Evolutionary conservation across 1,284 basidiomycete species (phyloP), one percentile per base, ranked within the genome.

Genomic region (Taiwanofungus camphoratus): DNA sequence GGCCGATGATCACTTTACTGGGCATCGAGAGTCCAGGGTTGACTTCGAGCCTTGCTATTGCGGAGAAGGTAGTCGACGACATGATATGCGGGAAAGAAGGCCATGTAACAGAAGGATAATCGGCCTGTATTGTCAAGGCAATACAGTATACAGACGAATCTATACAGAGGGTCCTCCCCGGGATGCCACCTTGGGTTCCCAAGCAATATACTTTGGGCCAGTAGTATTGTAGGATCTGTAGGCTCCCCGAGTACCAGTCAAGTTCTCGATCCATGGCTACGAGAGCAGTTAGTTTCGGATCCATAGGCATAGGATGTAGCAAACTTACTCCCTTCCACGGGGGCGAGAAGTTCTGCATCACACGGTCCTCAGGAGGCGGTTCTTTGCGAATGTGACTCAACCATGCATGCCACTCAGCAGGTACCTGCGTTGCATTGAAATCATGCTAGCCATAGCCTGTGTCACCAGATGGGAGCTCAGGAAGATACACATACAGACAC

Each of bases 361-460:
- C 67, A 0, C 72, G 61, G 59, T 96, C 94, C 52, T 85, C 71
- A 2, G 74, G 68, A 1, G 93, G 94, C 5, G 90, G 76, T 30
- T 82, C 76, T 53, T 81, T 76, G 37, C 93, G 87, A 58, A 94
- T 95, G 61, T 95, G 91, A n/a, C 75, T 73, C 22, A 96, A 65
- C 93, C 93, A 97, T 6, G 92, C 80, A 65, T 94, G 92, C 94
- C 94, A 96, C 65, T 93, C 92, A 2, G 92, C 77, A 23, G 92
- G 87, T 27, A 94, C 82, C 71, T 97, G 93, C 0, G 89, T 79
- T 8, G 88, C 89, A 60, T 95, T 88, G 66, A 76, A 85, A 54
- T 93, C 80, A 61, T 94, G 87, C 80, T 90, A 56, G 9, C 24
- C 42, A 7, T 18, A 33, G 31, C 3, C 19, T 26, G 33, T 18